Evolutionary conservation across 768 basidiomycete species (phyloP).

Genomic region (Boletus subcaerulescens): DNA sequence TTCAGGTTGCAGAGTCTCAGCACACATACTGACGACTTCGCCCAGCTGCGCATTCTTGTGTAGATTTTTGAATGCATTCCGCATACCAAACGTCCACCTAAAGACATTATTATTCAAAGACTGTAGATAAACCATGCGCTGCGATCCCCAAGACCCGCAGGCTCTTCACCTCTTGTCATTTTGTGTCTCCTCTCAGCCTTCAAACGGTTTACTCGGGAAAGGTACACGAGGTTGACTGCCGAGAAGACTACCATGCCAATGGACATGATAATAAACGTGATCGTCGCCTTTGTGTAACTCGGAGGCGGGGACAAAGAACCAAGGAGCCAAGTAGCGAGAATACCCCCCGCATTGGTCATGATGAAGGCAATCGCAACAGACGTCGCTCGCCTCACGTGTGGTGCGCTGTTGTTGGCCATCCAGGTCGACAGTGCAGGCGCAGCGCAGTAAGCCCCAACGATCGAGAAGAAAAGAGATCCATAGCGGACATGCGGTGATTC

Average conservation of each 20-base stretch:
- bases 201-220: conserved; percentile 42
- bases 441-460: conserved; percentile 50
- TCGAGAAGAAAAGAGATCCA: conserved; percentile 53
- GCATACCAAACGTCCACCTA: conserved; percentile 14
- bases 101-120: conserved; percentile 12
- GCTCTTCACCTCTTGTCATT: conserved; percentile 35
- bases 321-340: conserved; percentile 59
- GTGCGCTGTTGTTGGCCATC: conserved; percentile 60
- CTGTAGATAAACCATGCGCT: conserved; percentile 57
- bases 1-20: too few species aligned
- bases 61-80: too few species aligned
- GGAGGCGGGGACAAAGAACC: conserved; percentile 50
- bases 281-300: conserved; percentile 46
- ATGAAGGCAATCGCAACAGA: conserved; percentile 56
- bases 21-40: too few species aligned
- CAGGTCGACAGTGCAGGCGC: conserved; percentile 56
- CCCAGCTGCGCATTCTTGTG: too few species aligned
- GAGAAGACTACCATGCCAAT: conserved; percentile 38
- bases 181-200: conserved; percentile 39
- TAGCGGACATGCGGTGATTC: conserved; percentile 44
- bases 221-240: conserved; percentile 38
- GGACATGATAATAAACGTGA: conserved; percentile 36
- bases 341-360: conserved; percentile 57
- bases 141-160: conserved; percentile 41
- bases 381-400: conserved; percentile 55